Evolutionary conservation across 78 protist species (phyloP).

Genomic region (Cavenderia fasciculata): DNA sequence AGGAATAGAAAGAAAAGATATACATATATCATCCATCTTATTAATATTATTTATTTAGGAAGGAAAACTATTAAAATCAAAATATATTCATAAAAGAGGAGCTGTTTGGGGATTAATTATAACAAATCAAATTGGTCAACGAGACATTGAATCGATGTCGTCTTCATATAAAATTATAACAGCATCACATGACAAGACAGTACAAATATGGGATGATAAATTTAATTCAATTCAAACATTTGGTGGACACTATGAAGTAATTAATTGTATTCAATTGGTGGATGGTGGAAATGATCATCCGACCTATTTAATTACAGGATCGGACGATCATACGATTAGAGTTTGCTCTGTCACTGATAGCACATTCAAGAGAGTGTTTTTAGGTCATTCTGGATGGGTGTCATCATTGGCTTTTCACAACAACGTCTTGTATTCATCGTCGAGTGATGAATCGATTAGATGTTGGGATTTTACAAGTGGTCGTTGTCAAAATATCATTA

Average conservation of each 20-base stretch:
- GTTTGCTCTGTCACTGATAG: not conserved
- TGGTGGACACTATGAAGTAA: slow-evolving; percentile 44
- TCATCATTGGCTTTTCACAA: not conserved
- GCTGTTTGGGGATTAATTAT: slow-evolving; percentile 62
- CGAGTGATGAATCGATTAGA: slow-evolving; percentile 34
- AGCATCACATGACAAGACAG: slow-evolving; percentile 68
- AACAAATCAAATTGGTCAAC: no score
- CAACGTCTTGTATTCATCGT: not conserved
- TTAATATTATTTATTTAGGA: not conserved
- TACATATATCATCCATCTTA: not conserved
- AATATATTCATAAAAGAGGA: slow-evolving; percentile 65
- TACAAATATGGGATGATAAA: slow-evolving; percentile 27
- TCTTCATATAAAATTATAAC: no score
- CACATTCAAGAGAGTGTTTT: slow-evolving; percentile 24
- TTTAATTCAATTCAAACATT: slow-evolving; percentile 1
- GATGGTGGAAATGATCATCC: not conserved
- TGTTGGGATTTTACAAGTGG: slow-evolving; percentile 66
- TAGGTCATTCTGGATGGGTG: slow-evolving; percentile 53
- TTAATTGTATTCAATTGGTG: slow-evolving; percentile 7
- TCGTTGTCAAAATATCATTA: slow-evolving; percentile 38
- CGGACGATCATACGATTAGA: slow-evolving; percentile 55
- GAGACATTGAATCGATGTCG: no score
- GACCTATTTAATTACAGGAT: slow-evolving; percentile 21
- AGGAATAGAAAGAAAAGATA: not conserved
- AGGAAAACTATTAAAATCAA: slow-evolving; percentile 48